Conservation (phyloP, 192 early-diverging fungal genomes). For the Coemansia sp. region DNA sequence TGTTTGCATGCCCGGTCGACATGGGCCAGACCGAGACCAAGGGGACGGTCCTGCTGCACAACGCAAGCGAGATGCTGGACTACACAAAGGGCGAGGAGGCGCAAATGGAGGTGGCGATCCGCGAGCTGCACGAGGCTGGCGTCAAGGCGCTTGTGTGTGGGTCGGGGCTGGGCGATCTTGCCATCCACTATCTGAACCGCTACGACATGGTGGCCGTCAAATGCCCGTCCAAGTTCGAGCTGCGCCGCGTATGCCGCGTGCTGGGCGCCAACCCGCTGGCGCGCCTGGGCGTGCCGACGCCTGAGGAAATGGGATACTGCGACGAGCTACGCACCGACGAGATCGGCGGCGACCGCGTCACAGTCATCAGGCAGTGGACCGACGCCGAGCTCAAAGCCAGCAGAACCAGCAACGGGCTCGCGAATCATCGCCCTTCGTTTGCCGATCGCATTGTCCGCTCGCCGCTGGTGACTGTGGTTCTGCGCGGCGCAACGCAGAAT, state of each 20-base stretch:
- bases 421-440: slow-evolving; percentile 68
- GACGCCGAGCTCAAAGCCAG: slow-evolving; percentile 17
- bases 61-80: slow-evolving; percentile 93
- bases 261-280: slow-evolving; percentile 91
- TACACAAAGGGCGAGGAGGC: slow-evolving; percentile 96
- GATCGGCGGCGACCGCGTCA: slow-evolving; percentile 96
- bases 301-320: slow-evolving; percentile 98
- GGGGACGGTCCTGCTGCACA: slow-evolving; percentile 97
- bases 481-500: slow-evolving; percentile 96
- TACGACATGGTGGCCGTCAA: slow-evolving; percentile 87
- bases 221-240: slow-evolving; percentile 94
- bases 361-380: slow-evolving; percentile 88
- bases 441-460: slow-evolving; percentile 64
- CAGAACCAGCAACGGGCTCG: no score
- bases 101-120: slow-evolving; percentile 82
- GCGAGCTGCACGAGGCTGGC: slow-evolving; percentile 88
- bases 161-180: slow-evolving; percentile 87
- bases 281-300: slow-evolving; percentile 87
- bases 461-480: slow-evolving; percentile 92
- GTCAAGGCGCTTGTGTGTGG: slow-evolving; percentile 93
- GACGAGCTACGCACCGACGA: slow-evolving; percentile 96
- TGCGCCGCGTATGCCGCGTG: slow-evolving; percentile 91
- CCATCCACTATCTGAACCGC: slow-evolving; percentile 94
- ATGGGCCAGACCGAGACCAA: slow-evolving; percentile 96
- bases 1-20: slow-evolving; percentile 94